Evolutionary conservation across 2,329 filamentous ascomycete genomes (phyloP).

Genomic region (Scedosporium dehoogii): DNA sequence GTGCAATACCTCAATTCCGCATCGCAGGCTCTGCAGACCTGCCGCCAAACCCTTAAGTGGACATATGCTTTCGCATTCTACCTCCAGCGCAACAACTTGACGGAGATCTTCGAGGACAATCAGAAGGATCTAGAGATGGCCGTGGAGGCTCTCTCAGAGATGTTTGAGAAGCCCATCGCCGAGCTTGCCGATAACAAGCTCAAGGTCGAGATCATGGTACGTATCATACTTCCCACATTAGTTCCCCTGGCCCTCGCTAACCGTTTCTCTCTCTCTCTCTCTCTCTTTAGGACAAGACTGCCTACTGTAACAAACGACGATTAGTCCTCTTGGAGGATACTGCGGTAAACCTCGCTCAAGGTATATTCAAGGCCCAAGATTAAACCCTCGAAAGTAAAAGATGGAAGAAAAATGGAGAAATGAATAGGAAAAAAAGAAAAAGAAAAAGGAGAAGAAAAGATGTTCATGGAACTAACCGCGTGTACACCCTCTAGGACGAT

Average conservation of each 20-base stretch:
- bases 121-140: conserved; percentile 97
- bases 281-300: conserved; percentile 63
- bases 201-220: conserved; percentile 83
- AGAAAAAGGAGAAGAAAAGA: too few species aligned
- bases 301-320: conserved; percentile 88
- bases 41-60: conserved; percentile 98
- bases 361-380: conserved; percentile 33
- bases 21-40: conserved; percentile 87
- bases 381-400: neutral
- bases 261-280: neutral
- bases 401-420: too few species aligned
- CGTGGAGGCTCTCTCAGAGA: conserved; percentile 92
- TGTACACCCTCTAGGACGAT: conserved; percentile 7
- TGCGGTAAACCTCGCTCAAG: conserved; percentile 79
- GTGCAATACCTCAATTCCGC: conserved; percentile 94
- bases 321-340: conserved; percentile 88
- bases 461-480: neutral
- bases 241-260: neutral
- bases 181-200: conserved; percentile 79
- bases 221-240: neutral
- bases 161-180: conserved; percentile 95
- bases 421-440: too few species aligned
- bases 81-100: conserved; percentile 88
- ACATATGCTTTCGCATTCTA: conserved; percentile 99
- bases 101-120: conserved; percentile 97